These are phyloP conservation scores for Xylaria sp. DNA, from an alignment of 2,329 filamentous ascomycete genomes.

Conservation along the genomic window DNA sequence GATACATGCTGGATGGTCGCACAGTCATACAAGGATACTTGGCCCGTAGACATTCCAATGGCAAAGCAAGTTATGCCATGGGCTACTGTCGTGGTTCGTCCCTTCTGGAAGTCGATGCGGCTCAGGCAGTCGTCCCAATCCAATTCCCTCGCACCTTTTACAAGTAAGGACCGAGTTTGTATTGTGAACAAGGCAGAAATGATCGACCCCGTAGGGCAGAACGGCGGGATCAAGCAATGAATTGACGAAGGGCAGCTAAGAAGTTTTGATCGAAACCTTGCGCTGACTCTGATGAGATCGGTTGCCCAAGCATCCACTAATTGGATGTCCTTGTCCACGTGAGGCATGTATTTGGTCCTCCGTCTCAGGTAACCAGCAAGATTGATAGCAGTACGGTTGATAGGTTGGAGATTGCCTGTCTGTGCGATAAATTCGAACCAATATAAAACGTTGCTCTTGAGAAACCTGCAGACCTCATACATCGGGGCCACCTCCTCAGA, in stretches of 20 bases:
- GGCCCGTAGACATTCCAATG: conserved; percentile 40
- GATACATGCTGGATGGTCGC: conserved; percentile 31
- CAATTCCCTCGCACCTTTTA: conserved; percentile 11
- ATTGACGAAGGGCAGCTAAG: conserved; percentile 43
- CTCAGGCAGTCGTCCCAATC: conserved; percentile 45
- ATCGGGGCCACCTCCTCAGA: conserved; percentile 40
- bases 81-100: conserved; percentile 33
- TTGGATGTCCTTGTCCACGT: conserved; percentile 30
- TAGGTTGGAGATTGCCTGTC: conserved; percentile 30
- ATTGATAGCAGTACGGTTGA: conserved; percentile 40
- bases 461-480: conserved; percentile 66
- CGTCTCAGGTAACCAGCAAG: conserved; percentile 39
- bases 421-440: conserved; percentile 43
- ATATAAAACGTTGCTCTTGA: conserved; percentile 50
- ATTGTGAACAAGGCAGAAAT: conserved; percentile 35
- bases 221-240: conserved; percentile 40
- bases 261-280: conserved; percentile 42
- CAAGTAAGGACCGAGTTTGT: conserved; percentile 21
- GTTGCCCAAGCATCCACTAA: conserved; percentile 40
- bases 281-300: conserved; percentile 42
- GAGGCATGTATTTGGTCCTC: conserved; percentile 33
- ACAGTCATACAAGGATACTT: conserved; percentile 40
- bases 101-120: conserved; percentile 38
- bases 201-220: conserved; percentile 43
- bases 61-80: conserved; percentile 39